Conservation (phyloP, 352 stramenopile genomes). For the Pythium guiyangense region DNA sequence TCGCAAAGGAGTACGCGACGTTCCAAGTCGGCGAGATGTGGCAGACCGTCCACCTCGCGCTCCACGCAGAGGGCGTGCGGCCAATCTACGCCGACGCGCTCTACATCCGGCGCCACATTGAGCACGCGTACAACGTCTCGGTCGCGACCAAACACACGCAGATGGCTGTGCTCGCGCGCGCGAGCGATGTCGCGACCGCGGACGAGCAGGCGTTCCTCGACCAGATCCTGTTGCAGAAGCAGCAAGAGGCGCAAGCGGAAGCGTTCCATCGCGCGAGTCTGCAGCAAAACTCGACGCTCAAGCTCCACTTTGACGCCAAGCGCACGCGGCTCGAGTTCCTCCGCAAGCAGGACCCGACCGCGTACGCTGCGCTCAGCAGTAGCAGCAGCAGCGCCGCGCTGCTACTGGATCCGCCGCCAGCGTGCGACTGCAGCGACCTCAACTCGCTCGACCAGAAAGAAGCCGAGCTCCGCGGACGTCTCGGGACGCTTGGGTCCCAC, state of each 20-base stretch:
- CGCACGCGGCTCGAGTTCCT: slow-evolving; percentile 67
- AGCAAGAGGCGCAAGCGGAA: slow-evolving; percentile 62
- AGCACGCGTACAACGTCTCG: slow-evolving; percentile 66
- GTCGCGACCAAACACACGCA: slow-evolving; percentile 62
- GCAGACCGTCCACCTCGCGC: slow-evolving; percentile 58
- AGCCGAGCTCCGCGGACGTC: slow-evolving; percentile 41
- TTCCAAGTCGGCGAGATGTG: slow-evolving; percentile 71
- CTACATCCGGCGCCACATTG: slow-evolving; percentile 67
- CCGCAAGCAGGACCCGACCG: slow-evolving; percentile 48
- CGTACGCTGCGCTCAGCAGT: slow-evolving; percentile 46
- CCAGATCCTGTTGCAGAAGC: slow-evolving; percentile 55
- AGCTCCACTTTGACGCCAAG: slow-evolving; percentile 73
- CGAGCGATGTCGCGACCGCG: slow-evolving; percentile 10
- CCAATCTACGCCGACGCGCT: slow-evolving; percentile 74
- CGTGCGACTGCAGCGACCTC: slow-evolving; percentile 43
- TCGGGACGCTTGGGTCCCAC: slow-evolving; percentile 38
- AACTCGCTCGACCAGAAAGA: slow-evolving; percentile 47
- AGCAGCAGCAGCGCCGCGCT: slow-evolving; percentile 20
- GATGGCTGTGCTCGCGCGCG: slow-evolving; percentile 35
- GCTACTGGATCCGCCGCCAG: slow-evolving; percentile 48
- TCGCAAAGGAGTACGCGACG: slow-evolving; percentile 67
- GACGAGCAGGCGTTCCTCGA: slow-evolving; percentile 46
- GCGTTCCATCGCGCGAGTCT: slow-evolving; percentile 44
- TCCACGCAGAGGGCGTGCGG: slow-evolving; percentile 57
- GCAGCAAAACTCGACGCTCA: slow-evolving; percentile 68